These are phyloP conservation scores for Artemisia tridentata DNA, from an alignment of 129 eudicot genomes.

Conservation along the genomic window DNA sequence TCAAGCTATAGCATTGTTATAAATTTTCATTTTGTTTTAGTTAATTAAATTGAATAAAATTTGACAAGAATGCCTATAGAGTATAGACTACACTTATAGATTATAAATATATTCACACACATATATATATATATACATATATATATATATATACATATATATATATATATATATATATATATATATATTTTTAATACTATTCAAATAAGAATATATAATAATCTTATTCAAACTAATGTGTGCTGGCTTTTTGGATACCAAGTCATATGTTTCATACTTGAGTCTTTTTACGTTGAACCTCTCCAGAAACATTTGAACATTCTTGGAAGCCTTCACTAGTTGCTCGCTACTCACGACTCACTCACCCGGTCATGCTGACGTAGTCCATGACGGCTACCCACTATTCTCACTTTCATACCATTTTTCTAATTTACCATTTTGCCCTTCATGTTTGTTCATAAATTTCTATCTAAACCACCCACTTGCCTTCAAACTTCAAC, in stretches of 20 bases:
- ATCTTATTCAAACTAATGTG: slow-evolving; percentile 18
- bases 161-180: too few species aligned
- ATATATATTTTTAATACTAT: too few species aligned
- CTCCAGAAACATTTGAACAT: too few species aligned
- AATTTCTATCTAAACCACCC: not conserved
- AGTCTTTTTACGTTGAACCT: slow-evolving; percentile 15
- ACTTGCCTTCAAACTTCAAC: slow-evolving; percentile 35
- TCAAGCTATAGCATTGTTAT: too few species aligned
- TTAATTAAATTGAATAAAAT: too few species aligned
- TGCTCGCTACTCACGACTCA: slow-evolving; percentile 38
- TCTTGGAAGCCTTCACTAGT: slow-evolving; percentile 24
- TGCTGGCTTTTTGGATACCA: slow-evolving; percentile 32
- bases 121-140: too few species aligned
- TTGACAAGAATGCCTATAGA: too few species aligned
- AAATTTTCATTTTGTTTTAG: too few species aligned
- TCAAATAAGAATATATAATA: too few species aligned
- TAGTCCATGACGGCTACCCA: slow-evolving; percentile 27
- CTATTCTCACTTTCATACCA: slow-evolving; percentile 18
- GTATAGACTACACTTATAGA: not conserved
- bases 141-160: too few species aligned
- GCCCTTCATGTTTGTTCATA: not conserved
- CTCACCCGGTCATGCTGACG: slow-evolving; percentile 41
- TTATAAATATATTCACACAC: too few species aligned
- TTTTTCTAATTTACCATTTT: not conserved
- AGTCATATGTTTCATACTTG: slow-evolving; percentile 18